These are phyloP conservation scores for Phytopythium delawarense DNA, from an alignment of 352 stramenopile species.

Conservation along the genomic window DNA sequence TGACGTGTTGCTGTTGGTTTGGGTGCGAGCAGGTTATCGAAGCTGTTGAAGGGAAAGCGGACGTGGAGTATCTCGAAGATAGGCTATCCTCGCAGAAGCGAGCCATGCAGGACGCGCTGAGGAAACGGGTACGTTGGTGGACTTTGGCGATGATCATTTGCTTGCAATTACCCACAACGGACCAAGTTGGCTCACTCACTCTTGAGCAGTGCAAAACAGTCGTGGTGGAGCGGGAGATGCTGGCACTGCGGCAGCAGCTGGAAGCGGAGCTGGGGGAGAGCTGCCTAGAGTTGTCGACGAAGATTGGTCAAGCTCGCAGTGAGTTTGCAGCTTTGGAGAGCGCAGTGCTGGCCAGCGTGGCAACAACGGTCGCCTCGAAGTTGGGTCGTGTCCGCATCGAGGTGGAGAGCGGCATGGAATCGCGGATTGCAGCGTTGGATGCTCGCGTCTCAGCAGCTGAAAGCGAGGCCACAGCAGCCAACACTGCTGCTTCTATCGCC, in stretches of 20 bases:
- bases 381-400: neutral
- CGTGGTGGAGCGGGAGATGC: constrained; percentile 43
- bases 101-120: constrained; percentile 35
- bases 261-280: constrained; percentile 28
- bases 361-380: neutral
- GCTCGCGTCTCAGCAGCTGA: neutral
- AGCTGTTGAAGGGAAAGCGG: constrained; percentile 44
- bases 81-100: constrained; percentile 19
- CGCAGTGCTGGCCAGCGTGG: neutral
- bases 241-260: constrained; percentile 22
- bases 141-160: neutral
- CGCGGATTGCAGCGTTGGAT: neutral
- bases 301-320: neutral
- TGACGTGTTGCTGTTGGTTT: neutral
- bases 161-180: neutral
- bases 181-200: neutral
- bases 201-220: constrained; percentile 39
- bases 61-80: constrained; percentile 22
- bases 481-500: neutral
- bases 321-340: neutral
- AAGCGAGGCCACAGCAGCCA: neutral
- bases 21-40: constrained; percentile 18
- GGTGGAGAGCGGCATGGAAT: neutral
- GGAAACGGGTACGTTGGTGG: constrained; percentile 27
- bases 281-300: neutral